Evolutionary conservation across 2,329 filamentous ascomycete genomes (phyloP).

Genomic region (Fulvia fulva): DNA sequence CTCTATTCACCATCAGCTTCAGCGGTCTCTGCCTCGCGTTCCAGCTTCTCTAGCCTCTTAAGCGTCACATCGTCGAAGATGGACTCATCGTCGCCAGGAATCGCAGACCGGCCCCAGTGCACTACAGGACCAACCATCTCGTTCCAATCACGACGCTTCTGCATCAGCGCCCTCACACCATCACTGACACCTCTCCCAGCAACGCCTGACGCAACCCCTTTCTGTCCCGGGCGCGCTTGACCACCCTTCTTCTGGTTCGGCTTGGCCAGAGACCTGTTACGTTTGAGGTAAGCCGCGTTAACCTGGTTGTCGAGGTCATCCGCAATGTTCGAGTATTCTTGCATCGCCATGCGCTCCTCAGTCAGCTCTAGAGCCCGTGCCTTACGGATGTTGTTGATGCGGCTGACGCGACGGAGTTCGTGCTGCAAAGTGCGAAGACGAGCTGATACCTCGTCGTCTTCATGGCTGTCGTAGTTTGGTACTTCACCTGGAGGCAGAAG

Average conservation of each 20-base stretch:
- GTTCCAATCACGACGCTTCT: slow-evolving; percentile 82
- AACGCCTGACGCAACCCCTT: slow-evolving; percentile 64
- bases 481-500: slow-evolving; percentile 62
- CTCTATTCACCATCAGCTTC: slow-evolving; percentile 29
- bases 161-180: slow-evolving; percentile 86
- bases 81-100: slow-evolving; percentile 68
- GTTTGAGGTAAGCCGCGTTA: slow-evolving; percentile 91
- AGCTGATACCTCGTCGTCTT: slow-evolving; percentile 89
- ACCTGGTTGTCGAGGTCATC: slow-evolving; percentile 95
- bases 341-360: slow-evolving; percentile 88
- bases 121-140: slow-evolving; percentile 89
- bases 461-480: slow-evolving; percentile 82
- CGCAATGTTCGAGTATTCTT: slow-evolving; percentile 94
- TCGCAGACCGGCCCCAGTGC: slow-evolving; percentile 71
- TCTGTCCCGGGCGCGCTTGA: slow-evolving; percentile 54
- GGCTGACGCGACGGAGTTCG: slow-evolving; percentile 75
- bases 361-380: slow-evolving; percentile 80
- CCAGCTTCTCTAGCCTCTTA: slow-evolving; percentile 67
- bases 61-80: slow-evolving; percentile 74
- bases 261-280: slow-evolving; percentile 85
- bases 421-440: slow-evolving; percentile 80
- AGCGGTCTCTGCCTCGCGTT: slow-evolving; percentile 74
- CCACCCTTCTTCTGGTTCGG: slow-evolving; percentile 71
- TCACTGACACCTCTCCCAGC: slow-evolving; percentile 80
- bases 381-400: slow-evolving; percentile 88